phyloP scores from a whole-genome alignment of 1,139 yeast genomes.

The Geotrichum fermentans region DNA sequence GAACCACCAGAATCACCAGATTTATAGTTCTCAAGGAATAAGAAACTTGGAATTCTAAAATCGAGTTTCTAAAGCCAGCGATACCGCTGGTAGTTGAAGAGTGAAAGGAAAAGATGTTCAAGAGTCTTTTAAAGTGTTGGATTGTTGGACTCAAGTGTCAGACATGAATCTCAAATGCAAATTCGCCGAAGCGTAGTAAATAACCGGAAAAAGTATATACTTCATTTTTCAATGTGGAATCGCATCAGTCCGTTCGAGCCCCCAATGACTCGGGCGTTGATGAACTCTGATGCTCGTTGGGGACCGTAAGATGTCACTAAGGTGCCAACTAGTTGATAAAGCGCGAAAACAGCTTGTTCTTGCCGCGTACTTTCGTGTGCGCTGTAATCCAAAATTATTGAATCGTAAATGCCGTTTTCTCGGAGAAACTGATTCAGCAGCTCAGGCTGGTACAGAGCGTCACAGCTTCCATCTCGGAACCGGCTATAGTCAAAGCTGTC shows the following conservation, averaged over 20 bases:
- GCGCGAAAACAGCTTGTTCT: slow-evolving; percentile 2
- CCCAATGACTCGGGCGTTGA: slow-evolving; percentile 10
- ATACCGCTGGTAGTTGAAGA: slow-evolving; percentile 5
- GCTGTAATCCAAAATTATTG: background rate
- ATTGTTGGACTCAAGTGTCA: too few relatives aligned
- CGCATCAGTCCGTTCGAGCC: slow-evolving; percentile 14
- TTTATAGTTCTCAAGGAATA: too few relatives aligned
- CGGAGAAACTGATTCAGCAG: slow-evolving; percentile 2
- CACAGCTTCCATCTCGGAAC: background rate
- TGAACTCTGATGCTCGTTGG: slow-evolving; percentile 2
- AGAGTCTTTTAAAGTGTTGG: too few relatives aligned
- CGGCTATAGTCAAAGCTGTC: slow-evolving; percentile 9
- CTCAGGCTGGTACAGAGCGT: slow-evolving; percentile 1
- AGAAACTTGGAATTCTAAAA: slow-evolving; percentile 2
- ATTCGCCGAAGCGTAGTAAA: too few relatives aligned
- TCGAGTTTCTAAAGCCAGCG: background rate
- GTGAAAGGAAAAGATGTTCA: too few relatives aligned
- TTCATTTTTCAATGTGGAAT: slow-evolving; percentile 7
- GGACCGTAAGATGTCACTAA: slow-evolving; percentile 2
- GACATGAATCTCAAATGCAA: too few relatives aligned
- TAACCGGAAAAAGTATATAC: too few relatives aligned
- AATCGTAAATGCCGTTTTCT: slow-evolving; percentile 3
- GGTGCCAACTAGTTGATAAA: slow-evolving; percentile 6
- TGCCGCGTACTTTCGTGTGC: slow-evolving; percentile 1
- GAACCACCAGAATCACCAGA: background rate